Conservation (phyloP, 2,329 filamentous ascomycete genomes). For the Sporothrix inflata region DNA sequence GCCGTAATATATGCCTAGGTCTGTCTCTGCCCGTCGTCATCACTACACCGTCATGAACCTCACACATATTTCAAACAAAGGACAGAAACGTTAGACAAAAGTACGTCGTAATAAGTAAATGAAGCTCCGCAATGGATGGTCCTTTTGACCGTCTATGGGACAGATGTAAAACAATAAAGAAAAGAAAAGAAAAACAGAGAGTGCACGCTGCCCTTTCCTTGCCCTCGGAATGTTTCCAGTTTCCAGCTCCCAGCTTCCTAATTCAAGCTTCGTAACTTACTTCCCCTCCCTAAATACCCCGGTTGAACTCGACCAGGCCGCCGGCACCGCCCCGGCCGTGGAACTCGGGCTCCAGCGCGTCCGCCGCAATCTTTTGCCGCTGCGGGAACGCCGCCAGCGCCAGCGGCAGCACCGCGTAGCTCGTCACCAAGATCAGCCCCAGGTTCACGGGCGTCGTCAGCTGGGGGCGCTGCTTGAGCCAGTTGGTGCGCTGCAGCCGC, state of each 20-base stretch:
- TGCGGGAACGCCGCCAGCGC: constrained; percentile 93
- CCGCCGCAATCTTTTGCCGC: constrained; percentile 77
- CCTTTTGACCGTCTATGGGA: background rate
- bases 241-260: background rate
- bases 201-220: background rate
- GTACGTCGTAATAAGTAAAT: background rate
- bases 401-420: constrained; percentile 83
- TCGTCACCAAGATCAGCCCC: constrained; percentile 82
- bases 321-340: constrained; percentile 75
- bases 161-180: background rate
- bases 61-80: background rate
- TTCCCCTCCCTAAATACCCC: constrained; percentile 83
- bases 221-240: background rate
- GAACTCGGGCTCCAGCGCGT: constrained; percentile 83
- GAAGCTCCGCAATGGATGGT: background rate
- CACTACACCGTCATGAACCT: too few relatives aligned
- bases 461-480: constrained; percentile 76
- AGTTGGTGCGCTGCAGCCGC: constrained; percentile 78
- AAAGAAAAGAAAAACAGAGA: background rate
- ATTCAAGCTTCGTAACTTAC: too few relatives aligned
- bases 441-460: constrained; percentile 83
- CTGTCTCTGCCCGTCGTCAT: background rate
- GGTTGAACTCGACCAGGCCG: constrained; percentile 93
- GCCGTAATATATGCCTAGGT: background rate
- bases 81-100: background rate